Evolutionary conservation across 2,329 filamentous ascomycete species (phyloP).

Genomic region (Nemania serpens): DNA sequence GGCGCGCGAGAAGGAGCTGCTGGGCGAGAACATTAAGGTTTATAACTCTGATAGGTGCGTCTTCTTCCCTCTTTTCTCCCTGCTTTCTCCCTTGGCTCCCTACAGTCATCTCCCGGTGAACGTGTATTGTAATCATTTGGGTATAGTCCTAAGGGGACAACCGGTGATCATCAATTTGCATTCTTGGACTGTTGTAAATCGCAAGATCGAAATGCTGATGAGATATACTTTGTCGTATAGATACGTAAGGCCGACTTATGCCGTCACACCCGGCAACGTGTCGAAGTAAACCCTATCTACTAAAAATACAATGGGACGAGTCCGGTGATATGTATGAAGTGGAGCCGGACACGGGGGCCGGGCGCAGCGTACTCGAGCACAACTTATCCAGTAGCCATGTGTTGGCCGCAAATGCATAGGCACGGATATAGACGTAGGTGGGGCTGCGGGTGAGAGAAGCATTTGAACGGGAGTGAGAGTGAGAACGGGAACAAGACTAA

Average conservation of each 20-base stretch:
- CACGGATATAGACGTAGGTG: too few relatives aligned
- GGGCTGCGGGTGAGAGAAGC: too few relatives aligned
- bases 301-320: too few relatives aligned
- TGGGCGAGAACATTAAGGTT: slow-evolving; percentile 81
- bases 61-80: neutral
- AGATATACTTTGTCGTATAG: neutral
- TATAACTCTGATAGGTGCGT: slow-evolving; percentile 88
- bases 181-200: neutral
- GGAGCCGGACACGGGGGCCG: too few relatives aligned
- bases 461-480: neutral
- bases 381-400: too few relatives aligned
- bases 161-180: neutral
- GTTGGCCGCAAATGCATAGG: neutral
- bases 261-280: slow-evolving; percentile 67
- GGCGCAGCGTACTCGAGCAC: too few relatives aligned
- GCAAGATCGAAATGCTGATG: neutral
- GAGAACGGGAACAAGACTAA: neutral
- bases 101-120: neutral
- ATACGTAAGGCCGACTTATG: slow-evolving; percentile 75
- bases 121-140: neutral
- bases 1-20: slow-evolving; percentile 85
- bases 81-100: neutral
- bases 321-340: too few relatives aligned
- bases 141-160: neutral
- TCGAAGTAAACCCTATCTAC: slow-evolving; percentile 56